These are phyloP conservation scores for Claviceps maximensis DNA, from an alignment of 2,329 filamentous ascomycete genomes.

Conservation along the genomic window DNA sequence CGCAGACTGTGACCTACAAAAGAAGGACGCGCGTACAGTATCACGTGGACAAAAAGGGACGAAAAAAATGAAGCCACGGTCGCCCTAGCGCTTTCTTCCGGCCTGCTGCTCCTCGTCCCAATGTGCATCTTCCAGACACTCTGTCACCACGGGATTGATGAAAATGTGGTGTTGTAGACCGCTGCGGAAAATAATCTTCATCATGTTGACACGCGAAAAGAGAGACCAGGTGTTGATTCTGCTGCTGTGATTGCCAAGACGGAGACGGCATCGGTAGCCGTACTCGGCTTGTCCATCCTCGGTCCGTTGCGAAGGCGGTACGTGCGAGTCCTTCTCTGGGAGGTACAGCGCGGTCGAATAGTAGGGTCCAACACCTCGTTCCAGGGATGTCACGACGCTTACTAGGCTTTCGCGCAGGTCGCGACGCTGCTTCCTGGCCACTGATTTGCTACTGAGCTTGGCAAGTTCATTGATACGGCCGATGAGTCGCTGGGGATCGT, in stretches of 20 bases:
- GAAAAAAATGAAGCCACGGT: not conserved
- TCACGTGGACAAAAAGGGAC: not conserved
- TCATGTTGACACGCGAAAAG: slow-evolving; percentile 32
- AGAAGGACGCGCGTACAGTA: too few species aligned
- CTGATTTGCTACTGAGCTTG: slow-evolving; percentile 32
- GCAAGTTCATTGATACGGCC: slow-evolving; percentile 34
- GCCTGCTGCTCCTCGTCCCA: slow-evolving; percentile 15
- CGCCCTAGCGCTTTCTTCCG: not conserved
- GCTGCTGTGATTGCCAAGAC: slow-evolving; percentile 31
- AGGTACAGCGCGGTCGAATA: slow-evolving; percentile 35
- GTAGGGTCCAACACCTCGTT: slow-evolving; percentile 38
- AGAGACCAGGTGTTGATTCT: slow-evolving; percentile 39
- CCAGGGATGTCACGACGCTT: slow-evolving; percentile 41
- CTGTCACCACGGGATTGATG: slow-evolving; percentile 24
- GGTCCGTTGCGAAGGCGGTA: slow-evolving; percentile 26
- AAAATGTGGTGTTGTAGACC: slow-evolving; percentile 28
- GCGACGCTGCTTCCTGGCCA: slow-evolving; percentile 35
- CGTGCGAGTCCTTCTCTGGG: slow-evolving; percentile 29
- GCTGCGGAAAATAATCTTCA: slow-evolving; percentile 34
- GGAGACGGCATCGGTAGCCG: slow-evolving; percentile 39
- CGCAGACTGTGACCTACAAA: too few species aligned
- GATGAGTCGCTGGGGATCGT: slow-evolving; percentile 35
- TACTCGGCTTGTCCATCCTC: slow-evolving; percentile 33
- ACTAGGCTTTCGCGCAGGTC: slow-evolving; percentile 34
- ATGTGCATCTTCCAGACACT: slow-evolving; percentile 25